Percentiles rank a stretch among this genome's conserved stretches.
Evolutionary conservation across 345 rosid species (phyloP).

Genomic region (Cardiospermum halicacabum): DNA sequence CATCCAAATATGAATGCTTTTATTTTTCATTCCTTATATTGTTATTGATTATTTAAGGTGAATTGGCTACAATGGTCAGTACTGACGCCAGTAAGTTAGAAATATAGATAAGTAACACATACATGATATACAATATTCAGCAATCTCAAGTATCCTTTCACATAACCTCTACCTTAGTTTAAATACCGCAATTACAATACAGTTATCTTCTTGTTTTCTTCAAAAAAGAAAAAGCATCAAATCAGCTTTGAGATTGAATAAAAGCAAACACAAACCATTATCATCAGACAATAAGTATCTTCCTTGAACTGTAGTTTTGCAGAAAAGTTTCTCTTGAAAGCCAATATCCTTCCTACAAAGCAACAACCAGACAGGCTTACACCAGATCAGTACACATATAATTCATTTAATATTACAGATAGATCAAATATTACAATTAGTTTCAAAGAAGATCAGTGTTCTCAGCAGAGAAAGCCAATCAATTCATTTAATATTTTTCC

Average conservation of each 20-base stretch:
- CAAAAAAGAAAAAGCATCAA: neutral
- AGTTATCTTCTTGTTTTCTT: neutral
- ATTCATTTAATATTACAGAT: too few species aligned
- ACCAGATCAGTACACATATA: neutral
- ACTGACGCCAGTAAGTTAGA: too few species aligned
- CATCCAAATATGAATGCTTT: too few species aligned
- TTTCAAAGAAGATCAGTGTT: neutral
- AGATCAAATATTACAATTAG: neutral
- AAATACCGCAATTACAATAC: neutral
- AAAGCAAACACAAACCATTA: conserved; percentile 38
- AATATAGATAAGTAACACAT: too few species aligned
- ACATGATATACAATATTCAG: too few species aligned
- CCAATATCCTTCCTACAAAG: conserved; percentile 55
- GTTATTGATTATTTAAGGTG: too few species aligned
- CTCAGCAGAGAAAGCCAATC: neutral
- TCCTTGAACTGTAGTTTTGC: conserved; percentile 85
- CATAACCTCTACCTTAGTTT: neutral
- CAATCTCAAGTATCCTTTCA: too few species aligned
- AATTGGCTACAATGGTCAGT: too few species aligned
- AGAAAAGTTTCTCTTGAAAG: conserved; percentile 39
- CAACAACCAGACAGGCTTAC: conserved; percentile 7
- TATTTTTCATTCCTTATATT: too few species aligned
- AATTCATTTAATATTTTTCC: neutral
- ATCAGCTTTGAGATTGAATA: neutral
- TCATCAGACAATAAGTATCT: conserved; percentile 83